phyloP scores from a whole-genome alignment of 306 rosid genomes.

The Dryas alaskensis region DNA sequence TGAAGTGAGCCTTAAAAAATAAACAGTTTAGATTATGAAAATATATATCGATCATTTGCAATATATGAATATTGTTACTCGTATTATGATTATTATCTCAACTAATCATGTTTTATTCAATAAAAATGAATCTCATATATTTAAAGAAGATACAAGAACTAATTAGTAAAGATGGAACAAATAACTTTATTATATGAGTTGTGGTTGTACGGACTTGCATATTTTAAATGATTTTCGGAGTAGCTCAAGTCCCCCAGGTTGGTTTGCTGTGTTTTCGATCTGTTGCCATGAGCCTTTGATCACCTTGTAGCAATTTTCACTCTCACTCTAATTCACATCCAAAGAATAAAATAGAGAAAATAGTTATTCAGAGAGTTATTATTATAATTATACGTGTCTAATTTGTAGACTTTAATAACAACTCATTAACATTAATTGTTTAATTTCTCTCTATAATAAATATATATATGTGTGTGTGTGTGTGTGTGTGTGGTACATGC shows the following conservation, averaged over 20 bases:
- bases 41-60: too few species aligned
- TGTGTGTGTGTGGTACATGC: not conserved
- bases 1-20: too few species aligned
- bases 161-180: not conserved
- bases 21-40: too few species aligned
- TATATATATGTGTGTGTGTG: too few species aligned
- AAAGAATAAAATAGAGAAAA: not conserved
- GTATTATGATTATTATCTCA: too few species aligned
- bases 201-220: slow-evolving; percentile 50
- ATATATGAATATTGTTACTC: too few species aligned
- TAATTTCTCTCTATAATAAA: not conserved
- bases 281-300: slow-evolving; percentile 62
- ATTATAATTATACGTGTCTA: not conserved
- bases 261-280: slow-evolving; percentile 32
- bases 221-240: slow-evolving; percentile 58
- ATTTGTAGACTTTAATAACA: not conserved
- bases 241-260: slow-evolving; percentile 37
- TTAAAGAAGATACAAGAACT: too few species aligned
- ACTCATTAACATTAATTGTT: not conserved
- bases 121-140: too few species aligned
- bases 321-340: slow-evolving; percentile 49
- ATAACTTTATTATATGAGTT: not conserved
- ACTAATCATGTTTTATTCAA: too few species aligned
- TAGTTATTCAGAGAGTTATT: not conserved
- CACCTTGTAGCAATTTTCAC: slow-evolving; percentile 77